Base-by-base conservation (phyloP, 2,329 filamentous ascomycete genomes). In the Diaporthe eres region DNA sequence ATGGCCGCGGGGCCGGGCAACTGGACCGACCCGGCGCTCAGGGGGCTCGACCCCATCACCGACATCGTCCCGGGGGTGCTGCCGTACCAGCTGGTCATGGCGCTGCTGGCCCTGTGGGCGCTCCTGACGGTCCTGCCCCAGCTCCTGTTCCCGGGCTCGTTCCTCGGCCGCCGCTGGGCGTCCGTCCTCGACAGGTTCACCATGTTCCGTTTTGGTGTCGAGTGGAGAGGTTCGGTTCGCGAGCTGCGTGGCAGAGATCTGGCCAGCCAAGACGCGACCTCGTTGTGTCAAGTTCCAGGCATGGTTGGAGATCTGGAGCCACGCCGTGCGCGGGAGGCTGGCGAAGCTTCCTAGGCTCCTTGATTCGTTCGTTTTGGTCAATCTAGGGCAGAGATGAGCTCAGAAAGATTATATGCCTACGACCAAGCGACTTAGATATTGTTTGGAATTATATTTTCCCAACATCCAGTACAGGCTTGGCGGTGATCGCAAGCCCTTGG, bases 1-100 rank as follows among this genome's bases (percentile, higher is more conserved):
- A 63, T 63, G 60, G 60, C 60, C 60, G 8, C n/a, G 39, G 60
- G 60, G n/a, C 39, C 39, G 39, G 60, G 60, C n/a, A 63, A 47
- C 39, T 63, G 60, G 60, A 63, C 60, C 39, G 60, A 63, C 9
- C 60, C 39, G n/a, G 60, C 39, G 13, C 60, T 63, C 13, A 63
- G 12, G 39, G 39, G 60, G 13, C 60, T 63, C 39, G 60, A 63
- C 60, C 60, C 60, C n/a, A 44, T 63, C 10, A 47, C 60, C 22
- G 39, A 63, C 60, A 47, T 63, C n/a, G n/a, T 47, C n/a, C 25
- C 60, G 3, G 60, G 60, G 9, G 60, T 63, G 25, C 60, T 63
- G 39, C 60, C 60, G 3, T 63, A 63, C 25, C 37, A 44, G 8
- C 39, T 63, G n/a, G 39, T 47, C n/a, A 63, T 63, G 39, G 39